These are phyloP conservation scores for Graphiopsis chlorocephala DNA, from an alignment of 2,329 filamentous ascomycete genomes.

Conservation along the genomic window DNA sequence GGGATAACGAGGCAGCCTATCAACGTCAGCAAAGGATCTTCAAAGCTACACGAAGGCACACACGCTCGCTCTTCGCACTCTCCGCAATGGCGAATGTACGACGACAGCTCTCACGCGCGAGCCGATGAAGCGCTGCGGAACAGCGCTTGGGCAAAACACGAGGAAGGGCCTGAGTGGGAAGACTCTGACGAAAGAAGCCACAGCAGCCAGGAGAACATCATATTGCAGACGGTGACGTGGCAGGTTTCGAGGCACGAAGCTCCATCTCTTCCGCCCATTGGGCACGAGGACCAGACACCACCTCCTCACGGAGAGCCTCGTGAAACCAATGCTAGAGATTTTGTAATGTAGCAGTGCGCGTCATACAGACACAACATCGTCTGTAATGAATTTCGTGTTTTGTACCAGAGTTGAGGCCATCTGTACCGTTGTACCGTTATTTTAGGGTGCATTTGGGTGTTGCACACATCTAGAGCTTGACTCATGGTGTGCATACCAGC, in stretches of 20 bases:
- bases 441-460: background rate
- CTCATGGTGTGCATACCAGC: background rate
- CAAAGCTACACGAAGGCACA: background rate
- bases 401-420: background rate
- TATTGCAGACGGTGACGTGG: constrained; percentile 14
- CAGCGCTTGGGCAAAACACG: background rate
- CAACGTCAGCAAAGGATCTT: background rate
- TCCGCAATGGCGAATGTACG: background rate
- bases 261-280: background rate
- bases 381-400: background rate
- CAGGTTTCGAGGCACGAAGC: constrained; percentile 9
- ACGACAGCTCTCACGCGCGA: background rate
- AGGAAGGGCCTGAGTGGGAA: background rate
- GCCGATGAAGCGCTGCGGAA: background rate
- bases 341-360: background rate
- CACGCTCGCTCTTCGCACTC: background rate
- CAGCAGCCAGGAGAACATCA: constrained; percentile 6
- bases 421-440: background rate
- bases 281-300: background rate
- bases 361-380: background rate
- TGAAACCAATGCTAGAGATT: background rate
- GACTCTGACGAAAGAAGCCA: background rate
- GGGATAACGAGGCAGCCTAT: background rate
- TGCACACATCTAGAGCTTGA: background rate
- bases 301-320: background rate